Base-by-base conservation (phyloP, 495 filamentous ascomycete species). In the Penicillium chermesinum region DNA sequence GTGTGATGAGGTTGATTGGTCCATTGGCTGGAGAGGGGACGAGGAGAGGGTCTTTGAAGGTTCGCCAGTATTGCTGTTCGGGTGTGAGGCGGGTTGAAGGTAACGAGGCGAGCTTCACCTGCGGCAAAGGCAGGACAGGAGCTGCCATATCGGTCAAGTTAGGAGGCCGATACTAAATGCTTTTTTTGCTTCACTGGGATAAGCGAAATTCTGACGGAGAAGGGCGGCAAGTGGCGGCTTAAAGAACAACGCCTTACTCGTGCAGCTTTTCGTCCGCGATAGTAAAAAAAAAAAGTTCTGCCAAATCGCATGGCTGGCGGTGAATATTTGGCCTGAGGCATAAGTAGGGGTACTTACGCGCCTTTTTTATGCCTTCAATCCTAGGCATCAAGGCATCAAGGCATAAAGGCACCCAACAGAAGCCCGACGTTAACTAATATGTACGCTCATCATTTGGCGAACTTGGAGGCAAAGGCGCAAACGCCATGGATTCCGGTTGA, bases 61-160 rank as follows among this genome's bases (percentile, higher is more conserved):
- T 84, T 54, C 83, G 82, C 89, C 93, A 99, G 75, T 96, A 97
- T 54, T 82, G 78, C 69, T 97, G 90, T 71, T 99, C 93, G 38
- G 91, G 82, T 3, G 90, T 95, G 38, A 75, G 52, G 34, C 58
- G 64, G 48, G 70, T 71, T 45, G 72, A 73, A 20, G 72, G 72
- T 54, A 73, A 58, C 53, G 68, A 65, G 43, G 91, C 84, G 53
- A 95, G 82, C 77, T 90, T 93, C 64, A 95, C 69, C 60, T 83
- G 85, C 63, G 84, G 85, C 46, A 95, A 73, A 52, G 87, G 85
- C 58, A 82, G 79, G 52, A 96, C 86, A 65, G 88, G 83, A 49
- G 89, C 87, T 52, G 93, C 91, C 93, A 98, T 98, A 49, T 52
- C 65, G 58, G 52, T 42, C 40, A 16, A 14, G 19, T 35, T 37